Base-by-base conservation (phyloP, 108 stramenopile species). In the Cyclotella baltica region DNA sequence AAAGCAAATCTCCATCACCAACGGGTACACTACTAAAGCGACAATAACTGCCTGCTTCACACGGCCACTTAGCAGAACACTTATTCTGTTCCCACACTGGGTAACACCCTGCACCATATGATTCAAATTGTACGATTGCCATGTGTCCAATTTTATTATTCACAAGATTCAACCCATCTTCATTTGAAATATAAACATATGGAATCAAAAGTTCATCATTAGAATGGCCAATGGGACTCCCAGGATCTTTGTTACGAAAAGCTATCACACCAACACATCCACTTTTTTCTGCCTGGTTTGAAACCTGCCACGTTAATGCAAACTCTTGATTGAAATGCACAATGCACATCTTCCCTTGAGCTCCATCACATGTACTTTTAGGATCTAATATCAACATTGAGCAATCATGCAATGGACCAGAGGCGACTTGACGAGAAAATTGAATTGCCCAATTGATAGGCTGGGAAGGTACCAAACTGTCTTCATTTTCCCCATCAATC, bases 251-350 rank as follows among this genome's bases (percentile, higher is more conserved):
- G 29, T 6, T 10, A 4, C n/a, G 4, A 18, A 58, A 58, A 16
- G 57, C 57, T 16, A 58, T 30, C 5, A 58, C 30, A 5, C 57
- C 57, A 4, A 58, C 57, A 28, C 57, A 58, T 4, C 57, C 57
- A 58, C 57, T 58, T 30, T 58, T 30, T 58, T 58, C 57, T 19
- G 57, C 57, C 4, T 58, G 29, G 57, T 58, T 30, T 5, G 57
- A 58, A 29, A 58, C 5, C 57, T 58, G 28, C 27, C 27, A 58
- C 6, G 25, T 4, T 30, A 58, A 4, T 5, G 25, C 25, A 6
- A 30, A 58, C 19, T 58, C 28, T 58, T 31, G 13, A 29, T 31
- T 58, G 30, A 31, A 30, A 19, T 58, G 9, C 27, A 58, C 18
- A 28, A 58, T 6, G 18, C 57, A 58, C 28, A 58, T 58, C 29